phyloP scores from a whole-genome alignment of 2,329 filamentous ascomycete genomes.

The Colletotrichum sidae region DNA sequence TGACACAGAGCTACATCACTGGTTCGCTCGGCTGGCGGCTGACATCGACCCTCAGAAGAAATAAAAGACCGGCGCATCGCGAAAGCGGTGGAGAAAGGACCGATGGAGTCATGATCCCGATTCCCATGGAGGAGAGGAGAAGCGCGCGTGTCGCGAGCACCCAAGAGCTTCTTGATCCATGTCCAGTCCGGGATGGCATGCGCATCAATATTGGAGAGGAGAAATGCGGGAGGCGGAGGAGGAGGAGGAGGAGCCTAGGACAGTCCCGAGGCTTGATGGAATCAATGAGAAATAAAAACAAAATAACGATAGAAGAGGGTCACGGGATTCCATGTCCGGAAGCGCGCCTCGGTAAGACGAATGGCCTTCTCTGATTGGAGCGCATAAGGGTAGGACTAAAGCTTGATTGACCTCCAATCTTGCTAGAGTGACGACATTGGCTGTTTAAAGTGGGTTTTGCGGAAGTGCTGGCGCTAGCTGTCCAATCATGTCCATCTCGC shows the following conservation, averaged over 20 bases:
- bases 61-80: constrained; percentile 7
- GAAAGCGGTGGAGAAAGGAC: constrained; percentile 19
- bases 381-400: constrained; percentile 19
- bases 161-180: background rate
- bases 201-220: constrained; percentile 3
- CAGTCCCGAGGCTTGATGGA: constrained; percentile 11
- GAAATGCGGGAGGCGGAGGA: background rate
- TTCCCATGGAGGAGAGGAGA: background rate
- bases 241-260: constrained; percentile 1
- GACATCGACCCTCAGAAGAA: background rate
- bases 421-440: constrained; percentile 24
- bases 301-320: background rate
- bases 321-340: background rate
- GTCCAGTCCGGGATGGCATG: background rate
- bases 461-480: too few species aligned
- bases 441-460: background rate
- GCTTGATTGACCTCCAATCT: constrained; percentile 25
- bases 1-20: background rate
- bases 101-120: constrained; percentile 1
- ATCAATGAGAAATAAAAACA: too few species aligned
- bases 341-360: background rate
- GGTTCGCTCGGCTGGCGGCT: constrained; percentile 4
- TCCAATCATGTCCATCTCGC: too few species aligned
- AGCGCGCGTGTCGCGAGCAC: background rate
- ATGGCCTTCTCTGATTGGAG: constrained; percentile 20